A percentile compares a stretch with the other conserved stretches of the same genome.
Conservation (phyloP, 495 filamentous ascomycete species). For the Penicillium chermesinum region DNA sequence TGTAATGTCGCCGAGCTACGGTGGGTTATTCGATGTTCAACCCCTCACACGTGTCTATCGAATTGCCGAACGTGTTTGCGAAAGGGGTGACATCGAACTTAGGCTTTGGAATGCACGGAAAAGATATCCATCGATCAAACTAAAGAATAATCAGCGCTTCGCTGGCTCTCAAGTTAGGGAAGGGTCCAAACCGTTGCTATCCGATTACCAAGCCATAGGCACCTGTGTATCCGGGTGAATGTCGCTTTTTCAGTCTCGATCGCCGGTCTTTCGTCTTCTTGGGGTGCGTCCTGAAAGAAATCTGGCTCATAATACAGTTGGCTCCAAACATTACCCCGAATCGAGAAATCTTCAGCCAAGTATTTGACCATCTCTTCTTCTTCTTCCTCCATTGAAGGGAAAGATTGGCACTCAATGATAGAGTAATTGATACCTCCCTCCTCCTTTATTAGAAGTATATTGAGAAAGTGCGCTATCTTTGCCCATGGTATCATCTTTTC, state of each 20-base stretch:
- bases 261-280: slow-evolving; percentile 73
- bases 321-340: slow-evolving; percentile 71
- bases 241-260: slow-evolving; percentile 63
- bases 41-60: slow-evolving; percentile 15
- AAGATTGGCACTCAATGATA: slow-evolving; percentile 46
- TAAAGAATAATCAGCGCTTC: slow-evolving; percentile 13
- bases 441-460: slow-evolving; percentile 56
- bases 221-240: slow-evolving; percentile 62
- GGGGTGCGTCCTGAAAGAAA: slow-evolving; percentile 64
- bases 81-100: slow-evolving; percentile 27
- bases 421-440: slow-evolving; percentile 35
- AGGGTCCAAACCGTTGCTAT: slow-evolving; percentile 48
- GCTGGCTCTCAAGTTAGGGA: not conserved
- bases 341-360: slow-evolving; percentile 76
- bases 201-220: slow-evolving; percentile 62
- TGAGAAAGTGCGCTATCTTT: slow-evolving; percentile 58
- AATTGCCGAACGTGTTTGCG: not conserved
- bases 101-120: slow-evolving; percentile 13
- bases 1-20: too few species aligned
- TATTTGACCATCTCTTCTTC: slow-evolving; percentile 51
- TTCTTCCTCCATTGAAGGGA: too few species aligned
- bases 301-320: slow-evolving; percentile 59
- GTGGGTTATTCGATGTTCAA: slow-evolving; percentile 12
- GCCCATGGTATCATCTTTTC: slow-evolving; percentile 64
- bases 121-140: slow-evolving; percentile 41